Evolutionary conservation across 495 filamentous ascomycete species (phyloP), one percentile per base, ranked within the genome.

Genomic region (Penicillium atrosanguineum): DNA sequence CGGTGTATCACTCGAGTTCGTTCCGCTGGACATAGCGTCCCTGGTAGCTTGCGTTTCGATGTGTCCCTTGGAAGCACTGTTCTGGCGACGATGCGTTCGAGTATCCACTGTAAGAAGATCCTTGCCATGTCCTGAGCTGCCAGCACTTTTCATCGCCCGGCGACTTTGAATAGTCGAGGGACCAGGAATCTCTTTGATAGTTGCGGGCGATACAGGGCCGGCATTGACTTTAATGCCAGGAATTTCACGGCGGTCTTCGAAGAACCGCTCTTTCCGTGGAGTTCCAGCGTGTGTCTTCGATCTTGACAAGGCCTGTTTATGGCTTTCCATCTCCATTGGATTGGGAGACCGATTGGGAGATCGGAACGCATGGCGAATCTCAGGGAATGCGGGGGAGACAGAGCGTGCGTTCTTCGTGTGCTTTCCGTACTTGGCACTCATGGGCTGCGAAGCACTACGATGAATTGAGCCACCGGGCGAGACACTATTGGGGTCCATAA

Each of bases 351-450:
- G 31, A 14, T 58, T 58, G 12, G 60, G 19, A 26, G 70, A 63
- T 37, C 66, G 60, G 18, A 77, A 67, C 20, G 71, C 71, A 40
- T 69, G 65, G 12, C 65, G 62, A 77, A 56, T 14, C 64, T 71
- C 37, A 64, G 65, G 2, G 68, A 66, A 48, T 68, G 54, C 14
- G 72, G 74, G 29, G 72, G 75, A 23, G 74, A 78, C 63, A n/a
- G 75, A 76, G 11, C 74, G 73, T 21, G 65, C 67, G 23, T 68
- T 50, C 46, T 70, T 75, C 14, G 45, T 56, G 11, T 51, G 36
- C 29, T 57, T 50, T 26, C 56, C 59, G 4, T 50, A 44, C n/a
- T 61, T 60, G 8, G 69, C 65, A 53, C 69, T 72, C 25, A 49
- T 58, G 23, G 73, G 70, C 49, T 76, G 76, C 36, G 76, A 77